A percentile compares a stretch with the other conserved stretches of the same genome.
Conservation (phyloP, 352 stramenopile genomes). For the Phytophthora nicotianae region DNA sequence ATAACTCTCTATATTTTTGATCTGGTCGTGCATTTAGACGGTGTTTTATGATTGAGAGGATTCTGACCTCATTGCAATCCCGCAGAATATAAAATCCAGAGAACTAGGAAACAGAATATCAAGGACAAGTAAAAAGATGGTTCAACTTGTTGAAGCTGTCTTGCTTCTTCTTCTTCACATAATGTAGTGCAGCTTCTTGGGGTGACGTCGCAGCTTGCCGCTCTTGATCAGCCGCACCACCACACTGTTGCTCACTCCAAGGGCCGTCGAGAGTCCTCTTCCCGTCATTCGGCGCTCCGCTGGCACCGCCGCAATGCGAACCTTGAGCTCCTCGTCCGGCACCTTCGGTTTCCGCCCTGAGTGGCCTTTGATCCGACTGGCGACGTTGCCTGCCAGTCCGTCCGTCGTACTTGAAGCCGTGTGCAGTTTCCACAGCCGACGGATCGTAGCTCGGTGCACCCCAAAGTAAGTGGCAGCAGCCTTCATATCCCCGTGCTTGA, state of each 20-base stretch:
- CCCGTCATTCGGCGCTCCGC: slow-evolving; percentile 39
- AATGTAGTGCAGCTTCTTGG: slow-evolving; percentile 46
- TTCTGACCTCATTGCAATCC: no score
- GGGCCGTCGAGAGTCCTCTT: slow-evolving; percentile 33
- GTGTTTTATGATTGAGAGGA: no score
- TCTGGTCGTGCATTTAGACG: no score
- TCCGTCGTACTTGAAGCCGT: slow-evolving; percentile 21
- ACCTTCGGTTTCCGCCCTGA: slow-evolving; percentile 42
- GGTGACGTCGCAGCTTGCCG: slow-evolving; percentile 41
- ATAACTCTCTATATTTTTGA: no score
- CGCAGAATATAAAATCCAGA: no score
- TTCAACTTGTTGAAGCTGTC: no score
- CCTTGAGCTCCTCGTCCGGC: slow-evolving; percentile 41
- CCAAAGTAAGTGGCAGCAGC: slow-evolving; percentile 38
- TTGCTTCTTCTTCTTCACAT: slow-evolving; percentile 23
- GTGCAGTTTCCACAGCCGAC: slow-evolving; percentile 41
- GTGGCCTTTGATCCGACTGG: slow-evolving; percentile 39
- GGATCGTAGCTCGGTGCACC: slow-evolving; percentile 39
- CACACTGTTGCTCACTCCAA: slow-evolving; percentile 42
- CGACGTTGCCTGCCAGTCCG: slow-evolving; percentile 31
- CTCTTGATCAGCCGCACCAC: slow-evolving; percentile 41
- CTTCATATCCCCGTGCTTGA: slow-evolving; percentile 45
- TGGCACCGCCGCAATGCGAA: slow-evolving; percentile 33
- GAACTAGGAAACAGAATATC: no score
- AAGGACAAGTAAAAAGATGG: no score